Conservation (phyloP, 73 alveolate genomes). For the Diophrys appendiculata region DNA sequence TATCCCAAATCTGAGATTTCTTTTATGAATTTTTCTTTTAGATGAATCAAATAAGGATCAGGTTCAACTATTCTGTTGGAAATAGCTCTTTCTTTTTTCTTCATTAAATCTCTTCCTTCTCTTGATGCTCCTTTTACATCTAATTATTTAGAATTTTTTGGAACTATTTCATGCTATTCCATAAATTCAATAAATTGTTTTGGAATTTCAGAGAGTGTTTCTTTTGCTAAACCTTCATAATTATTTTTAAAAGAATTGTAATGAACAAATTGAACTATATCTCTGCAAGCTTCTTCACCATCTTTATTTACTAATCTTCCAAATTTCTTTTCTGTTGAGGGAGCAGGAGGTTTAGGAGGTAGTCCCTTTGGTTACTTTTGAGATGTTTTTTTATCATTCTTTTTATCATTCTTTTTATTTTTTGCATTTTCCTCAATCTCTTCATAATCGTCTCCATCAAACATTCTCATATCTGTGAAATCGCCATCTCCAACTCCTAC, state of each 20-base stretch:
- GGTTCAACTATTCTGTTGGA: slow-evolving; percentile 6
- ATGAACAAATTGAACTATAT: slow-evolving; percentile 85
- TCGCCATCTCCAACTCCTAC: slow-evolving; percentile 96
- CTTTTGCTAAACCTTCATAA: slow-evolving; percentile 71
- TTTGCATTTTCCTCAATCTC: slow-evolving; percentile 71
- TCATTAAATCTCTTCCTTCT: slow-evolving; percentile 31
- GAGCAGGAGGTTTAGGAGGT: slow-evolving; percentile 30
- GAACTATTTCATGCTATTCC: slow-evolving; percentile 34
- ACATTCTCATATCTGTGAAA: slow-evolving; percentile 79
- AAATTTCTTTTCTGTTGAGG: slow-evolving; percentile 13
- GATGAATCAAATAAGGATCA: slow-evolving; percentile 22
- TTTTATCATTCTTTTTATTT: slow-evolving; percentile 33
- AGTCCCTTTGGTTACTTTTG: slow-evolving; percentile 67
- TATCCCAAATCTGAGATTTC: slow-evolving; percentile 50
- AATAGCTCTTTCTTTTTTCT: slow-evolving; percentile 4
- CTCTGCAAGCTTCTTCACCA: slow-evolving; percentile 39
- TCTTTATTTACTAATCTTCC: not conserved
- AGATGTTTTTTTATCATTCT: slow-evolving; percentile 63
- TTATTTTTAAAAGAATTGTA: slow-evolving; percentile 15
- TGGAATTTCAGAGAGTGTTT: slow-evolving; percentile 91
- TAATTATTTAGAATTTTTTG: slow-evolving; percentile 18
- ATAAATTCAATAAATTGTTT: slow-evolving; percentile 50
- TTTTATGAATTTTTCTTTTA: slow-evolving; percentile 31
- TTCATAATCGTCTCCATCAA: slow-evolving; percentile 93
- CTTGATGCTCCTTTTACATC: not conserved